Conservation (phyloP, 2,329 filamentous ascomycete genomes). For the Westerdykella ornata region DNA sequence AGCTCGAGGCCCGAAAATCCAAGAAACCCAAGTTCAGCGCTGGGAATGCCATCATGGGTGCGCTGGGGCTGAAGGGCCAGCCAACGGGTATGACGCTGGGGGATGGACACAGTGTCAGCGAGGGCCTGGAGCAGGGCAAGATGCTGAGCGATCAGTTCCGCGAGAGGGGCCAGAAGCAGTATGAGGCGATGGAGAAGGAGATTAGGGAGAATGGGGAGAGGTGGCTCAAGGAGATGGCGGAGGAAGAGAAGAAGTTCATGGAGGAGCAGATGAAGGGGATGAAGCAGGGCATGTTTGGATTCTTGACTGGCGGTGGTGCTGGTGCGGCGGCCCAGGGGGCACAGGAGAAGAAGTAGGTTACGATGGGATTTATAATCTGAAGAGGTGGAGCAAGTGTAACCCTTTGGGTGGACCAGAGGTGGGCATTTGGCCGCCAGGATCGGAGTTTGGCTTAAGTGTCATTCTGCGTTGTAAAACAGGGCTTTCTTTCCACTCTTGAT, state of each 20-base stretch:
- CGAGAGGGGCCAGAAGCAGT: slow-evolving; percentile 84
- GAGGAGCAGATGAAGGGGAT: slow-evolving; percentile 89
- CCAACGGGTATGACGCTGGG: slow-evolving; percentile 49
- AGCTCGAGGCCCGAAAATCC: slow-evolving; percentile 61
- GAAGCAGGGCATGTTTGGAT: slow-evolving; percentile 49
- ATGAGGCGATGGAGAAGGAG: slow-evolving; percentile 81
- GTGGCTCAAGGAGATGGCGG: slow-evolving; percentile 91
- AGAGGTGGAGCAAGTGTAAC: not conserved
- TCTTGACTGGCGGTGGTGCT: not conserved
- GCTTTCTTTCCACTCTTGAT: not conserved
- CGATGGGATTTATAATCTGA: not conserved
- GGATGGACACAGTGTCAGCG: slow-evolving; percentile 53
- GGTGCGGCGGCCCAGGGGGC: not conserved
- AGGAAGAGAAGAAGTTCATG: slow-evolving; percentile 78
- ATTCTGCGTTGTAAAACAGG: not conserved
- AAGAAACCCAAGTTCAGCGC: slow-evolving; percentile 56
- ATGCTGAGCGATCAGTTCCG: slow-evolving; percentile 94
- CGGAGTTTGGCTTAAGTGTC: not conserved
- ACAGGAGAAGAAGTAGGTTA: not conserved
- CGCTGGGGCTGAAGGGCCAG: slow-evolving; percentile 68
- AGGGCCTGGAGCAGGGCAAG: slow-evolving; percentile 85
- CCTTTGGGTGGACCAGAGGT: not conserved
- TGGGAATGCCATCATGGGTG: slow-evolving; percentile 61
- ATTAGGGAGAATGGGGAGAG: slow-evolving; percentile 90
- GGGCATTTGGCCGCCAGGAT: too few species aligned